Base-by-base conservation (phyloP, 306 rosid genomes). In the Alnus glutinosa region DNA sequence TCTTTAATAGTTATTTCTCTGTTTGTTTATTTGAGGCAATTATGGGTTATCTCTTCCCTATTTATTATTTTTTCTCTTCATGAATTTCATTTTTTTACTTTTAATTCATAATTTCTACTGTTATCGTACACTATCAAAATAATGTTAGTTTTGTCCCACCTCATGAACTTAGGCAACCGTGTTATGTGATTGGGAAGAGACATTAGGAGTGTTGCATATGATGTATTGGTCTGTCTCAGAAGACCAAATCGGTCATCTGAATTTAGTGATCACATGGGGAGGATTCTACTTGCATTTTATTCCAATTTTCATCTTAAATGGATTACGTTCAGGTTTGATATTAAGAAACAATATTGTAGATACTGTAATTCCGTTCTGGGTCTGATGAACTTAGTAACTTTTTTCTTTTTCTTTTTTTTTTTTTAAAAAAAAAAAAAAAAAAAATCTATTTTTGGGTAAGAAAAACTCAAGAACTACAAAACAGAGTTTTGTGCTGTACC, bases 211-310 rank as follows among this genome's bases (percentile, higher is more conserved):
- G 19, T 47, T 66, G n/a, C n/a, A 64, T 61, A 14, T 37, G 5
- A 28, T 1, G 12, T 7, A 34, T 63, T 34, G 11, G 54, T 39
- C 28, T 70, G 3, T 55, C 19, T 23, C 49, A 34, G 18, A 50
- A 66, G 28, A 71, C 68, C 49, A 44, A 73, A 44, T 11, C 58
- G 7, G 36, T 75, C n/a, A 63, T 61, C 18, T 64, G 42, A 62
- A 13, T 39, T 78, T 49, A 68, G 77, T 55, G 49, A 78, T 23
- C 28, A 23, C 28, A 78, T 58, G 39, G 14, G 16, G 70, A 50
- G 23, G 52, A 55, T 36, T 5, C 30, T 52, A n/a, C 13, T 32
- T 42, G 0, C 42, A 71, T 6, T 49, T 2, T 37, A 14, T 28
- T 8, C 76, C 61, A 5, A 18, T 16, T 55, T 19, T 3, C 39